These are phyloP conservation scores for Blakeslea trispora DNA, from an alignment of 371 early-diverging fungal species.

Conservation along the genomic window DNA sequence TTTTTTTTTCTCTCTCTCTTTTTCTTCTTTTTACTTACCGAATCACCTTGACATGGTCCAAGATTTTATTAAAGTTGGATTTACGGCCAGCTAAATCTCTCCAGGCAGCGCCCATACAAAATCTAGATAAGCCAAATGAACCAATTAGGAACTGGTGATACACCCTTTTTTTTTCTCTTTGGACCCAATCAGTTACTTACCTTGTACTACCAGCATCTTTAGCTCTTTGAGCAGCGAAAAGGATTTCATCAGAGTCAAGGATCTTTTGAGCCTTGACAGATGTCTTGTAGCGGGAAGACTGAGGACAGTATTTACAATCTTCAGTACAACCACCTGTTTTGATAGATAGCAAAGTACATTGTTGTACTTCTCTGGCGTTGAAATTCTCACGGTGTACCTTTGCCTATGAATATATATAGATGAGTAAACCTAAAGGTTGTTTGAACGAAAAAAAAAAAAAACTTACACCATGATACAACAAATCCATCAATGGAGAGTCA, in stretches of 20 bases:
- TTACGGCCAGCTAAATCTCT: conserved; percentile 82
- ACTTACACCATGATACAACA: conserved; percentile 77
- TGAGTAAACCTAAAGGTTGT: too few species aligned
- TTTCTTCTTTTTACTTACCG: conserved; percentile 59
- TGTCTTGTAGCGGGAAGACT: conserved; percentile 79
- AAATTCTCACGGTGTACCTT: conserved; percentile 76
- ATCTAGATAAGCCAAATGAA: conserved; percentile 38
- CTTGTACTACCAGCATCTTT: conserved; percentile 82
- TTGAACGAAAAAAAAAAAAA: conserved; percentile 2
- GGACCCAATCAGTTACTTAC: conserved; percentile 12
- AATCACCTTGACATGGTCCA: conserved; percentile 78
- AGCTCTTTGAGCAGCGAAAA: conserved; percentile 78
- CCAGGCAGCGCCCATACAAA: conserved; percentile 90
- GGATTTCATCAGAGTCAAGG: conserved; percentile 70
- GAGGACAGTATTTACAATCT: conserved; percentile 87
- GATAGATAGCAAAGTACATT: conserved; percentile 81
- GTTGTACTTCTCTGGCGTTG: conserved; percentile 78
- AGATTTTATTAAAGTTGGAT: conserved; percentile 82
- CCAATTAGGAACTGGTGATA: background rate
- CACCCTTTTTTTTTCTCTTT: too few species aligned
- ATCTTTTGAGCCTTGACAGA: conserved; percentile 75
- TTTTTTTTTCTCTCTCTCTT: too few species aligned
- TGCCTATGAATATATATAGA: too few species aligned
- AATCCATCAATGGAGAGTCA: conserved; percentile 81
- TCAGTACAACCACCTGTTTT: conserved; percentile 91